Conservation (phyloP, 176 grass and related monocot genomes). For the Aegilops longissima region DNA sequence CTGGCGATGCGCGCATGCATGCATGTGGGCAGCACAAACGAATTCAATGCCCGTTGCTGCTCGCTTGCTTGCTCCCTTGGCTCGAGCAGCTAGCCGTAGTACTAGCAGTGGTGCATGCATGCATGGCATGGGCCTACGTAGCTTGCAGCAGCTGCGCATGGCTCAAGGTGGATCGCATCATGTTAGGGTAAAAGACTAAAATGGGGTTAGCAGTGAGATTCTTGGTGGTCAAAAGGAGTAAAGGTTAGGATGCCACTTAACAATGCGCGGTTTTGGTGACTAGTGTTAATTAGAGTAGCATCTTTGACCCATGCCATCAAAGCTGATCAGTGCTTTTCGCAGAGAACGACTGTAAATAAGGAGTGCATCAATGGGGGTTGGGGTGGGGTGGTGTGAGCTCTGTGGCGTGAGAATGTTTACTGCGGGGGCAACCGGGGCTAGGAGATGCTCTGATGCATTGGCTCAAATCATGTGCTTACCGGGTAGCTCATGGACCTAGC, state of each 20-base stretch:
- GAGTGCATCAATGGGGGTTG: background rate
- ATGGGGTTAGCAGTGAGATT: background rate
- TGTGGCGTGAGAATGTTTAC: conserved; percentile 22
- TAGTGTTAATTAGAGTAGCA: background rate
- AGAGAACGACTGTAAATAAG: background rate
- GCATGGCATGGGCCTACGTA: background rate
- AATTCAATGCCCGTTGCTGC: conserved; percentile 30
- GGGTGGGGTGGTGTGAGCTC: background rate
- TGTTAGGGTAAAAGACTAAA: background rate
- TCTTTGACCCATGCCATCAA: conserved; percentile 42
- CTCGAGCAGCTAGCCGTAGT: background rate
- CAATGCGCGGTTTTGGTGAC: background rate
- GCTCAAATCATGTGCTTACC: background rate
- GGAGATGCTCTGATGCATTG: background rate
- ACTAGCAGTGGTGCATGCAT: background rate
- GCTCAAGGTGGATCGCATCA: conserved; percentile 32
- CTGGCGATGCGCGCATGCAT: background rate
- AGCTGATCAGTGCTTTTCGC: background rate
- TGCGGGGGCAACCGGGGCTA: background rate
- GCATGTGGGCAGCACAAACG: conserved; percentile 13
- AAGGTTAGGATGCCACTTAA: background rate
- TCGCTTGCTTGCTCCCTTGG: background rate
- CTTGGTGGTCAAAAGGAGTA: conserved; percentile 41
- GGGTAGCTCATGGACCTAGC: background rate
- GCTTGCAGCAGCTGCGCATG: background rate